Percentiles rank a stretch among this genome's conserved stretches.
These are phyloP conservation scores for Rhynchospora tenuis DNA, from an alignment of 176 grass and related monocot species.

Conservation along the genomic window DNA sequence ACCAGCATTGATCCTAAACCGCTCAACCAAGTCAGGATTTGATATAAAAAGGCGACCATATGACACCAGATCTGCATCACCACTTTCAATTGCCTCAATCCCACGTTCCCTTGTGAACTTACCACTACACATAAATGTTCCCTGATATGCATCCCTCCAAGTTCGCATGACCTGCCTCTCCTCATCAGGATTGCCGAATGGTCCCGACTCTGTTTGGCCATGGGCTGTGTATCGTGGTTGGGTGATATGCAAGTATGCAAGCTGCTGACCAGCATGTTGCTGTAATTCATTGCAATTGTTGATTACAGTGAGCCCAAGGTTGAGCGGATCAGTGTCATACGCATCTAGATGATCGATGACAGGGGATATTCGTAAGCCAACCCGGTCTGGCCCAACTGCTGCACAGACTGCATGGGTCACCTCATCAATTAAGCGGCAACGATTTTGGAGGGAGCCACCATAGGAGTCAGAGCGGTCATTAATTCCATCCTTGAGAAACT, in stretches of 20 bases:
- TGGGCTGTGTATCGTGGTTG: slow-evolving; percentile 82
- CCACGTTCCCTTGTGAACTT: slow-evolving; percentile 83
- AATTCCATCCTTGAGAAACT: slow-evolving; percentile 93
- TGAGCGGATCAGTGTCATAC: slow-evolving; percentile 59
- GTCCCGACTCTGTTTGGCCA: slow-evolving; percentile 79
- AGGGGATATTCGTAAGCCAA: slow-evolving; percentile 69
- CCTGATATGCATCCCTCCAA: slow-evolving; percentile 43
- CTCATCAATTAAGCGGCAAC: slow-evolving; percentile 67
- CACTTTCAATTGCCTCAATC: slow-evolving; percentile 52
- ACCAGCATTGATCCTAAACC: slow-evolving; percentile 42
- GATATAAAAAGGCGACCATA: slow-evolving; percentile 81
- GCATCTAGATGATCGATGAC: slow-evolving; percentile 93
- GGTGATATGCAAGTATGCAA: slow-evolving; percentile 89
- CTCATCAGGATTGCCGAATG: slow-evolving; percentile 76
- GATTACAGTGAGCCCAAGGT: slow-evolving; percentile 62
- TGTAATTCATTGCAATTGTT: slow-evolving; percentile 57
- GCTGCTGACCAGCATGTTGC: slow-evolving; percentile 32
- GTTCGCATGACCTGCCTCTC: slow-evolving; percentile 64
- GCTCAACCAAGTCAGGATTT: slow-evolving; percentile 78
- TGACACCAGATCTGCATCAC: slow-evolving; percentile 77
- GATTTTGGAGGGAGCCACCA: slow-evolving; percentile 72
- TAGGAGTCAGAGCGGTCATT: slow-evolving; percentile 77
- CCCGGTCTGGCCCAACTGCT: slow-evolving; percentile 53
- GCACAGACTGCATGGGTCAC: slow-evolving; percentile 50
- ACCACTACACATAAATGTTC: slow-evolving; percentile 80